These are phyloP conservation scores for Ehretia macrophylla DNA, from an alignment of 257 asterid genomes.

Conservation along the genomic window DNA sequence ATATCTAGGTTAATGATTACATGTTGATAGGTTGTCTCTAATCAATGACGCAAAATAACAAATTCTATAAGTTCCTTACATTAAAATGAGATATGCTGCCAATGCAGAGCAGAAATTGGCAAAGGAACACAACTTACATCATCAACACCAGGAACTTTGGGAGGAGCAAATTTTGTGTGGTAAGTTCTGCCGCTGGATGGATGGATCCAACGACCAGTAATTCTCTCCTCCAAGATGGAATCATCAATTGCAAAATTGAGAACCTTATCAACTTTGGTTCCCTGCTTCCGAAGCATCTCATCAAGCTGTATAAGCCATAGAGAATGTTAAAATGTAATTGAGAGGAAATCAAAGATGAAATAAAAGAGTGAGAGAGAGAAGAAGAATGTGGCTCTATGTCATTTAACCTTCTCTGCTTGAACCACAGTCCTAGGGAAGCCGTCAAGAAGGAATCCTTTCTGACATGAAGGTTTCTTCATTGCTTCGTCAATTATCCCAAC, in stretches of 20 bases:
- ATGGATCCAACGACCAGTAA: conserved; percentile 96
- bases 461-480: conserved; percentile 83
- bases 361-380: background rate
- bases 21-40: no score
- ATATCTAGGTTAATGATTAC: no score
- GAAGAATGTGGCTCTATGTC: no score
- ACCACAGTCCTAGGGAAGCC: conserved; percentile 92
- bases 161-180: conserved; percentile 84
- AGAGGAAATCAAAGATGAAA: background rate
- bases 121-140: conserved; percentile 42
- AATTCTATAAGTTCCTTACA: no score
- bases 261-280: conserved; percentile 82
- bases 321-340: background rate
- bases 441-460: conserved; percentile 94
- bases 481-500: conserved; percentile 93
- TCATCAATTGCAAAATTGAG: conserved; percentile 93
- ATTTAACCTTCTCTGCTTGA: conserved; percentile 85
- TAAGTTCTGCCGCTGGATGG: conserved; percentile 91
- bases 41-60: no score
- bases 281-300: conserved; percentile 81
- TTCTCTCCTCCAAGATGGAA: conserved; percentile 90
- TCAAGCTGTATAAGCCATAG: conserved; percentile 54
- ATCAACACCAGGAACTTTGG: conserved; percentile 71
- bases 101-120: background rate
- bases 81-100: background rate